Base-by-base conservation (phyloP, 176 grass and related monocot species). In the Oryza nivara region DNA sequence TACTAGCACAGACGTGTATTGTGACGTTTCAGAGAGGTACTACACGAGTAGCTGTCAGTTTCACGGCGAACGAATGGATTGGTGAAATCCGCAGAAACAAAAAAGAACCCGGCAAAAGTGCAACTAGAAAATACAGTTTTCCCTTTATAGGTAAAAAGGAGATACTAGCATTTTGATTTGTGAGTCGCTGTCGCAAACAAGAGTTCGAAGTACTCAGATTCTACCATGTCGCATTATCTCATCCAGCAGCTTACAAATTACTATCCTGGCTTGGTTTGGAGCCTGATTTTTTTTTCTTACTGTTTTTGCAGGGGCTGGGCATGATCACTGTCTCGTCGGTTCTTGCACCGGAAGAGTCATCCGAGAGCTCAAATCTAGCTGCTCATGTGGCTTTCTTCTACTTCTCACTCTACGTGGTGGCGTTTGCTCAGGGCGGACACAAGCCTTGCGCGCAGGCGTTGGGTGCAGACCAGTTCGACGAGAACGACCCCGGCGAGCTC, bases 381-480 rank as follows among this genome's bases (percentile, higher is more conserved):
- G 4, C 26, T 15, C 69, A 77, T 2, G 77, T 88, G 56, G 44
- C 4, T 8, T 45, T 82, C 82, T 88, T 92, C 52, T 92, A 76
- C 65, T 0, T 91, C 51, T 85, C 86, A 44, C 86, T 88, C 19
- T 88, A 85, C 36, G 19, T 88, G 0, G 28, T 92, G 2, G 80
- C 86, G 1, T 74, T 88, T 3, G 89, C 80, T 25, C 72, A 85
- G 16, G 86, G 78, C 0, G 77, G 86, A 7, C 78, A 92, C 20
- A 89, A 86, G 5, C 86, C 90, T 0, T 86, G 86, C 7, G 44
- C 30, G 1, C 82, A 92, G 32, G 86, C 90, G 5, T 92, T 92
- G 14, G 73, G 90, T 6, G 86, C 82, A 5, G 86, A 86, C 25
- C 83, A 82, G n/a, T 82, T 92, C 7, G 78, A 88, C 5, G 68